Base-by-base conservation (phyloP, 495 filamentous ascomycete species). In the Penicillium subrubescens region DNA sequence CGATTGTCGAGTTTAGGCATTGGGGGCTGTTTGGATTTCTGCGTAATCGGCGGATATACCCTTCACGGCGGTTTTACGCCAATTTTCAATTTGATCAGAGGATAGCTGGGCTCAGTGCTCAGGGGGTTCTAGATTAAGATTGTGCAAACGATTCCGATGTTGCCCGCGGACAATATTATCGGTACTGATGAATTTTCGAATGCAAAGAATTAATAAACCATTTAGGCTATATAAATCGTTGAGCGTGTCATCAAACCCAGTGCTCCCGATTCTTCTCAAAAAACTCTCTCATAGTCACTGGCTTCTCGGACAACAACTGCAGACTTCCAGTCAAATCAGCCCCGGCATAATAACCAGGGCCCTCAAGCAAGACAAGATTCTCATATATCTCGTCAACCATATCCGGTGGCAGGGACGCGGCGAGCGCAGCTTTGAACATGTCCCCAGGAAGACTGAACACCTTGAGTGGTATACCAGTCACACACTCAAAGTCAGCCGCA, bases 341-440 rank as follows among this genome's bases (percentile, higher is more conserved):
- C 33, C 56, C 65, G 2, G 60, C 65, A 50, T 67, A 60, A 50
- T 63, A 67, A 6, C 65, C 60, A 10, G 58, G 39, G 29, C 29
- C 41, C 55, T 67, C 60, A 23, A 63, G 57, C 48, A 67, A 17
- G 21, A 63, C 35, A 10, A 67, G 21, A 33, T 58, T 60, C 52
- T 63, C 60, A 19, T 56, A 63, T 14, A 63, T 25, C 37, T 67
- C 65, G 21, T 59, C 53, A 2, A 19, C 27, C 44, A 63, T 67
- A 10, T 48, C 43, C 19, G 43, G 43, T 7, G 43, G 43, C n/a
- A 48, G 19, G 5, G 21, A 48, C 10, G 19, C n/a, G 8, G 43
- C n/a, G 19, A 48, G 43, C 8, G 4, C 3, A 48, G 19, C 1
- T 15, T 48, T 48, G n/a, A 48, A 48, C n/a, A 48, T 23, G 8